Evolutionary conservation across 805 yeast species (phyloP), one percentile per base, ranked within the genome.

Genomic region (Metschnikowia baotianmanensis): DNA sequence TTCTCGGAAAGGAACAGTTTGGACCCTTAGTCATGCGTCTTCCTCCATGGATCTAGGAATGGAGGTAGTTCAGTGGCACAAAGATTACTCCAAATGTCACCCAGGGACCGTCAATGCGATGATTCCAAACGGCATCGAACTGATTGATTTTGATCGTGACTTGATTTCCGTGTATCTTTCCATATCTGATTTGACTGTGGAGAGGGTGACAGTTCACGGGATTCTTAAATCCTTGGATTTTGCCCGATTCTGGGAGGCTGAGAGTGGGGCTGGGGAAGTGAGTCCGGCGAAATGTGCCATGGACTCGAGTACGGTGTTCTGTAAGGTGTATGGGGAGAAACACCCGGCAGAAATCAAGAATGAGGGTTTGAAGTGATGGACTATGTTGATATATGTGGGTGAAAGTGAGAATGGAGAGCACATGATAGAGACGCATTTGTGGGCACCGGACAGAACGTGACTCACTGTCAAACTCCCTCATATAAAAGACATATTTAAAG

Each of bases 71-170:
- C n/a, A n/a, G n/a, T n/a, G n/a, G n/a, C n/a, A n/a, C n/a, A n/a
- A n/a, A n/a, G n/a, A n/a, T n/a, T n/a, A n/a, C n/a, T n/a, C n/a
- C n/a, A n/a, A n/a, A n/a, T n/a, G n/a, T n/a, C n/a, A n/a, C n/a
- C n/a, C n/a, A n/a, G n/a, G n/a, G n/a, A n/a, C n/a, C n/a, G 58
- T 67, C 8, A 70, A 65, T 38, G 73, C 70, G 2, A 57, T 73
- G 26, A 65, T 71, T 17, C 75, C 77, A 1, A 72, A 72, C 43
- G 71, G 75, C 13, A 65, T 74, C 20, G 59, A 73, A 8, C 60
- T 57, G 34, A 72, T 77, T 77, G 56, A 52, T 22, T 24, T 53
- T n/a, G 44, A 35, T n/a, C 21, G 13, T 9, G 68, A 63, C 41
- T 52, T 55, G 28, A 40, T 67, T 50, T 61, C 67, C 1, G 51